phyloP scores from a whole-genome alignment of 1,139 yeast genomes.

The Magnusiomyces ingens region DNA sequence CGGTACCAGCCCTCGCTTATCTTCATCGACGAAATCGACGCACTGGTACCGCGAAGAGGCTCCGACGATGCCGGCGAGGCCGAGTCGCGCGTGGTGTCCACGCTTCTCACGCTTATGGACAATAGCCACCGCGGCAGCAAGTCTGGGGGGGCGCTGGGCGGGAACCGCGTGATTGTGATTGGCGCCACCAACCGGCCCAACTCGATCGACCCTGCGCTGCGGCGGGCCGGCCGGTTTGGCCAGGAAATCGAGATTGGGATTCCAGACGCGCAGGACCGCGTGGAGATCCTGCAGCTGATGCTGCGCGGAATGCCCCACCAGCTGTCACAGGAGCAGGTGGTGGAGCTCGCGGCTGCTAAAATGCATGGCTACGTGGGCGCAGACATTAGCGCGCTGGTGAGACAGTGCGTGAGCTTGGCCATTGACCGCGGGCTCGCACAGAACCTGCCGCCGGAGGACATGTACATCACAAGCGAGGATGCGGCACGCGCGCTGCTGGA shows the following conservation, averaged over 20 bases:
- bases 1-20: conserved; percentile 80
- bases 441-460: conserved; percentile 33
- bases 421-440: conserved; percentile 52
- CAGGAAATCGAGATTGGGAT: conserved; percentile 98
- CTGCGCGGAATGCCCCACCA: conserved; percentile 60
- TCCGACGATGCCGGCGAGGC: conserved; percentile 88
- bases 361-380: conserved; percentile 99
- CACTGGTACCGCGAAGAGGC: conserved; percentile 75
- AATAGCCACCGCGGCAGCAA: conserved; percentile 68
- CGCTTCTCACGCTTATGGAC: conserved; percentile 82
- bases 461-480: conserved; percentile 44
- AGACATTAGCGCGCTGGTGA: conserved; percentile 76
- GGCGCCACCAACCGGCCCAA: conserved; percentile 97
- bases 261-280: conserved; percentile 92
- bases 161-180: conserved; percentile 49
- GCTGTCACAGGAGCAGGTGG: conserved; percentile 48
- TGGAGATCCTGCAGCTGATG: conserved; percentile 67
- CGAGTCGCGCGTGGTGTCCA: conserved; percentile 84
- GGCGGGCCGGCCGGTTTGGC: conserved; percentile 98
- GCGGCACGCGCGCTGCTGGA: conserved; percentile 63
- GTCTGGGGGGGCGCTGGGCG: neutral
- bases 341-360: conserved; percentile 49
- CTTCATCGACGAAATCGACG: conserved; percentile 88
- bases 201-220: conserved; percentile 95
- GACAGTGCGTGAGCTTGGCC: conserved; percentile 84